Base-by-base conservation (phyloP, 176 grass and related monocot genomes). In the Thinopyrum elongatum region DNA sequence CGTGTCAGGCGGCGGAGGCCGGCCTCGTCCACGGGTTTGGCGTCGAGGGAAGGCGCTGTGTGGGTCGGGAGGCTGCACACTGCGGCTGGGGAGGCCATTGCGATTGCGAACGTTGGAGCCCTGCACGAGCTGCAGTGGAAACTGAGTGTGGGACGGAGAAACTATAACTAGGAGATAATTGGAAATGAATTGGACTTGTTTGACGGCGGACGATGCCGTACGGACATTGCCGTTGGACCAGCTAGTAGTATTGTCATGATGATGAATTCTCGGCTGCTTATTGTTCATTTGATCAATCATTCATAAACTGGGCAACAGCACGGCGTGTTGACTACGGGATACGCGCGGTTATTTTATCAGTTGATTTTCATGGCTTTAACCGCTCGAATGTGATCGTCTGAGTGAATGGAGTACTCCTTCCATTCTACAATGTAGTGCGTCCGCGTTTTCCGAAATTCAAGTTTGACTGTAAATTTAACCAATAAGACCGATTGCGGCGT, bases 41-140 rank as follows among this genome's bases (percentile, higher is more conserved):
- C 11, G 53, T 58, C 19, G n/a, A 8, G 21, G 59, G 59, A 4
- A 46, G 49, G 6, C 33, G 63, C 4, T 7, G 19, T 10, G 62
- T 46, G 79, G 16, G 80, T 81, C 28, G 81, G 78, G 42, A 83
- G 39, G 79, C 67, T 8, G 65, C 19, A 7, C 53, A 19, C 53
- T 58, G 53, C 7, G 0, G 53, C 53, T 58, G 53, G 51, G 51
- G 51, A 58, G 53, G 53, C 53, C 53, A 58, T 58, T 58, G 19
- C 53, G 53, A 58, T 58, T 58, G 19, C 53, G 53, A 58, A 58
- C 19, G 67, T 12, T n/a, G 19, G 21, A 39, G 13, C 34, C 19
- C 19, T 70, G 15, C 53, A 58, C 23, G 60, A 63, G 25, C 60
- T 25, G 60, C 12, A 27, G 1, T 58, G 53, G 53, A 58, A 58